Evolutionary conservation across 257 asterid genomes (phyloP).

Genomic region (Plantago elongata): DNA sequence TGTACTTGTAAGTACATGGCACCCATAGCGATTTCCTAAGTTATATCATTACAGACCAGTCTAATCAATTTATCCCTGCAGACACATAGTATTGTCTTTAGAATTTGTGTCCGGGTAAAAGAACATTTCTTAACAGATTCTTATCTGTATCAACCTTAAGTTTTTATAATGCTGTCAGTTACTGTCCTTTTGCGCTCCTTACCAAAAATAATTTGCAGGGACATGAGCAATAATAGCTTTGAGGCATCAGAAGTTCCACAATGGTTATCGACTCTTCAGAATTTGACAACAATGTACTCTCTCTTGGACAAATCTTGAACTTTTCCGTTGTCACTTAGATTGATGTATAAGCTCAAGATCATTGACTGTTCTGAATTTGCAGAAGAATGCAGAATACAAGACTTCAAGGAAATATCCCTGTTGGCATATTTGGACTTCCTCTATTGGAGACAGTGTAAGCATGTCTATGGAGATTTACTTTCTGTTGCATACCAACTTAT

Average conservation of each 20-base stretch:
- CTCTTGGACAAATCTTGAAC: constrained; percentile 16
- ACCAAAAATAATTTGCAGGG: constrained; percentile 49
- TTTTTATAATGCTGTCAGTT: not conserved
- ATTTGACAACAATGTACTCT: constrained; percentile 73
- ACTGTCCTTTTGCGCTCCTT: constrained; percentile 11
- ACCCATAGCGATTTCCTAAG: too few species aligned
- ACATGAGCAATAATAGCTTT: constrained; percentile 82
- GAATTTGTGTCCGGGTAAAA: too few species aligned
- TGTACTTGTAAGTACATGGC: constrained; percentile 49
- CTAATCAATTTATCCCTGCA: too few species aligned
- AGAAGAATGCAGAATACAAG: constrained; percentile 63
- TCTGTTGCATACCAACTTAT: constrained; percentile 1
- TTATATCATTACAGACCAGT: too few species aligned
- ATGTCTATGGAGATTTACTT: not conserved
- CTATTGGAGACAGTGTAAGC: constrained; percentile 69
- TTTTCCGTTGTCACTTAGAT: not conserved
- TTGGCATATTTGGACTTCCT: constrained; percentile 45
- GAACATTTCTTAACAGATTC: not conserved
- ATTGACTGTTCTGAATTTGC: constrained; percentile 21
- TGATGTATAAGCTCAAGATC: constrained; percentile 1
- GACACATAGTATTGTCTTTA: too few species aligned
- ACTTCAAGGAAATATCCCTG: constrained; percentile 60
- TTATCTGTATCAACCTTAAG: not conserved
- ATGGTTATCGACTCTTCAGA: constrained; percentile 53
- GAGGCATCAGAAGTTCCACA: constrained; percentile 49